Evolutionary conservation across 2,329 filamentous ascomycete species (phyloP).

Genomic region (Calonectria ilicicola): DNA sequence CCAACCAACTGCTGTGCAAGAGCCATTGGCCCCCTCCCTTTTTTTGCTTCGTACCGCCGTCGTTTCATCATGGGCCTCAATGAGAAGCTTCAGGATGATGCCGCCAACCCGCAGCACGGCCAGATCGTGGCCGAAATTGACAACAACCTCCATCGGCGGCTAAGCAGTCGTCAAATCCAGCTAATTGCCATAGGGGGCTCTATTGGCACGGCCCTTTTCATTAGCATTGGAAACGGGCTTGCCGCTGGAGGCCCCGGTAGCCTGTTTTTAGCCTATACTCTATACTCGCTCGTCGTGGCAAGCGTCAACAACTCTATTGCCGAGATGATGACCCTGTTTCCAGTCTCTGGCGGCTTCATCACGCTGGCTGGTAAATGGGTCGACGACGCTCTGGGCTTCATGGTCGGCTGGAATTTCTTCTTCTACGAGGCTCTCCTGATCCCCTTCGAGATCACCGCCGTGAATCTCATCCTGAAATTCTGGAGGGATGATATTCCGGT

Average conservation of each 20-base stretch:
- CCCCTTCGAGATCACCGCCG: constrained; percentile 26
- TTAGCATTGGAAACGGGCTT: background rate
- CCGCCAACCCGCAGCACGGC: background rate
- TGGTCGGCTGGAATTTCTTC: constrained; percentile 30
- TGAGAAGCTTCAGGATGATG: background rate
- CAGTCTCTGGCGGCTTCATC: constrained; percentile 25
- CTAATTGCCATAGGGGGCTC: background rate
- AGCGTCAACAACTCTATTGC: constrained; percentile 28
- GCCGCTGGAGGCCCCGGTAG: background rate
- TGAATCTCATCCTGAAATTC: constrained; percentile 23
- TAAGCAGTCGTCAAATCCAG: background rate
- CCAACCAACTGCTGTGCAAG: too few relatives aligned
- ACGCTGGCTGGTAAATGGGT: constrained; percentile 28
- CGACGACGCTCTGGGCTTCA: constrained; percentile 28
- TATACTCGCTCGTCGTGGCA: constrained; percentile 19
- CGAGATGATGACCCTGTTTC: constrained; percentile 26
- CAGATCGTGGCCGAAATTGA: background rate
- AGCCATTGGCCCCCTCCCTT: background rate
- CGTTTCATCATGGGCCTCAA: background rate
- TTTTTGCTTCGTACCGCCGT: too few relatives aligned
- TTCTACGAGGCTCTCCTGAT: constrained; percentile 27
- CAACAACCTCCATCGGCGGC: background rate
- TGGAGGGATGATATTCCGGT: constrained; percentile 28
- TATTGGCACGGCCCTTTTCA: background rate
- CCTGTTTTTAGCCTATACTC: constrained; percentile 31